Conservation (phyloP, 345 rosid species). For the Raphanus raphanistrum region DNA sequence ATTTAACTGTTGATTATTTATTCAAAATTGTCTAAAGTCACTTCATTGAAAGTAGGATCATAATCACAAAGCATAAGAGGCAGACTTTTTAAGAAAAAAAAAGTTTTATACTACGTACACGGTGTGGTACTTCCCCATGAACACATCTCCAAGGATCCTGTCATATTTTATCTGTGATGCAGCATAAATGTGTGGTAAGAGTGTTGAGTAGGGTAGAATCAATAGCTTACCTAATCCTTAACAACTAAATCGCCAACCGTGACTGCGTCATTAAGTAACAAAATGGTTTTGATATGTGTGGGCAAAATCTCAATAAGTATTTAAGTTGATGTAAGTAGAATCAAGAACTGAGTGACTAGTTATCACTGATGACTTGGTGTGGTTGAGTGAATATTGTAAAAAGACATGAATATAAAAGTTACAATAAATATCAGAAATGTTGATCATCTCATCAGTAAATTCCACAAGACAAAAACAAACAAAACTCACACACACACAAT, state of each 20-base stretch:
- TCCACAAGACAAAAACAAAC: slow-evolving; percentile 3
- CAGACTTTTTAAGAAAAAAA: background rate
- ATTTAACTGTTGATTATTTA: slow-evolving; percentile 5
- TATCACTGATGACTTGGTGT: slow-evolving; percentile 19
- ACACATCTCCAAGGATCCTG: slow-evolving; percentile 51
- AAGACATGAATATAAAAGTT: background rate
- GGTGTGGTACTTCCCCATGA: slow-evolving; percentile 84
- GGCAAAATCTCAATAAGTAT: background rate
- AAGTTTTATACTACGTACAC: slow-evolving; percentile 19
- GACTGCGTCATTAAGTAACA: slow-evolving; percentile 29
- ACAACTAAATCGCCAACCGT: slow-evolving; percentile 72
- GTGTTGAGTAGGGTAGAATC: background rate
- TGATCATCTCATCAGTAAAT: background rate
- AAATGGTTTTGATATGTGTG: slow-evolving; percentile 16
- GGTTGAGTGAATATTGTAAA: background rate
- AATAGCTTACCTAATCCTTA: slow-evolving; percentile 59
- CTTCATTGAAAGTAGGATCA: background rate
- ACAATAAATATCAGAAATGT: background rate
- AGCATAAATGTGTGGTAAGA: background rate
- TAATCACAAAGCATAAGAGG: background rate
- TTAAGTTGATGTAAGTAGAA: background rate
- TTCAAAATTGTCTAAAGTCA: background rate
- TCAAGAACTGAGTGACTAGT: slow-evolving; percentile 8
- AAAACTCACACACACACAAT: slow-evolving; percentile 2
- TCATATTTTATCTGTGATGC: background rate